Percentiles rank a stretch among this genome's conserved stretches.
Evolutionary conservation across 2,329 filamentous ascomycete genomes (phyloP).

Genomic region (Neonectria ditissima): DNA sequence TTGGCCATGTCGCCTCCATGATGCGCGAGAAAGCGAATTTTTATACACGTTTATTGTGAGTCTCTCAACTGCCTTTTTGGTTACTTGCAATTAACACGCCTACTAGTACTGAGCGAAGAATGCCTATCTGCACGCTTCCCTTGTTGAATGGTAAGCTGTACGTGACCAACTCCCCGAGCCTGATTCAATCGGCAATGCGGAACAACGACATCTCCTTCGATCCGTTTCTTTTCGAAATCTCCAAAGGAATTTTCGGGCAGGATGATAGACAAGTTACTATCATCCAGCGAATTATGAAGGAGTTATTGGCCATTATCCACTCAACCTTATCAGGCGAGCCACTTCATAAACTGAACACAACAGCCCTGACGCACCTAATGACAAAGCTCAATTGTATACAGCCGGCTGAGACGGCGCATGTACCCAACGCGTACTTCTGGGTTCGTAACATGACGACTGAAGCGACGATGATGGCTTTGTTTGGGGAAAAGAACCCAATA

Average conservation of each 20-base stretch:
- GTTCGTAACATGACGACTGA: constrained; percentile 52
- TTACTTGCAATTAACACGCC: background rate
- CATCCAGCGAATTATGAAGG: constrained; percentile 1
- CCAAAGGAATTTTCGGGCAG: constrained; percentile 24
- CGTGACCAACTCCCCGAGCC: constrained; percentile 53
- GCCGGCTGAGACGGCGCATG: background rate
- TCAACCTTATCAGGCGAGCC: constrained; percentile 23
- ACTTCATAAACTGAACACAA: constrained; percentile 23
- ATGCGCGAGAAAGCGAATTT: constrained; percentile 27
- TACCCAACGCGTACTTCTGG: constrained; percentile 54
- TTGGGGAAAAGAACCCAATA: constrained; percentile 57
- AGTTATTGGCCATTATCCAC: constrained; percentile 22
- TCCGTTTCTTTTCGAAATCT: constrained; percentile 51
- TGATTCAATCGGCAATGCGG: constrained; percentile 54
- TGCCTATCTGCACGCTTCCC: constrained; percentile 57
- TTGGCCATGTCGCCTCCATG: constrained; percentile 36
- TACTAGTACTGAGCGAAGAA: constrained; percentile 32
- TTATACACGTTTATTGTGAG: constrained; percentile 30
- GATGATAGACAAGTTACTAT: constrained; percentile 9
- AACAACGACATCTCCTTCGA: constrained; percentile 57
- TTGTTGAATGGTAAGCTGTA: constrained; percentile 59
- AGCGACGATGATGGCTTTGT: constrained; percentile 54
- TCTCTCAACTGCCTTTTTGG: fast-evolving
- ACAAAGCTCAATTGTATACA: constrained; percentile 15
- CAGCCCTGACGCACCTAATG: constrained; percentile 2